Percentiles rank a stretch among this genome's conserved stretches.
Conservation (phyloP, 331 rosid genomes). For the Dryas integrifolia region DNA sequence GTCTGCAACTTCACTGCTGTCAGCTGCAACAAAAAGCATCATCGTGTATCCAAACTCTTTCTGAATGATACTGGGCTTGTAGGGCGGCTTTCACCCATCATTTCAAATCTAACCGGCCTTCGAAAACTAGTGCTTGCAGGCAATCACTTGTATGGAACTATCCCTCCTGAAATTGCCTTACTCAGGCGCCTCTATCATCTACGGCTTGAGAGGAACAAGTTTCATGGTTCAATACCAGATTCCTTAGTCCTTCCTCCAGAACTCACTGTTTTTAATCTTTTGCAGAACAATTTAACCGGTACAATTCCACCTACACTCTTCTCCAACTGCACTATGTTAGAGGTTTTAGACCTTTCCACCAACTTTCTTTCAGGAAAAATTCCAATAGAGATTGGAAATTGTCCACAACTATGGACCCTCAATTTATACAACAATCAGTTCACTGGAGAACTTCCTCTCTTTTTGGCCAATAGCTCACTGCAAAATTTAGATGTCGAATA, state of each 20-base stretch:
- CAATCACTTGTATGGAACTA: constrained; percentile 41
- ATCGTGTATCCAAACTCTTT: constrained; percentile 42
- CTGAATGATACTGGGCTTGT: constrained; percentile 33
- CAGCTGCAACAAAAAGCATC: constrained; percentile 38
- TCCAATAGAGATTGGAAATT: constrained; percentile 61
- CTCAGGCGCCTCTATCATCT: constrained; percentile 44
- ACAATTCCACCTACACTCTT: constrained; percentile 49
- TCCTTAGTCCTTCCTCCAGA: constrained; percentile 44
- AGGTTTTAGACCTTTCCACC: constrained; percentile 45
- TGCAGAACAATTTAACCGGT: constrained; percentile 38
- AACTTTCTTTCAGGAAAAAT: constrained; percentile 51
- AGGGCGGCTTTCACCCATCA: constrained; percentile 51
- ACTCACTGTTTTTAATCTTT: constrained; percentile 30
- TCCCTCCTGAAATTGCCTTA: constrained; percentile 46
- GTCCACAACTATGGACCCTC: constrained; percentile 48
- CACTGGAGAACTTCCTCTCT: constrained; percentile 50
- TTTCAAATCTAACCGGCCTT: constrained; percentile 69
- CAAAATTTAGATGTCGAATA: constrained; percentile 47
- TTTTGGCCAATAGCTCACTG: constrained; percentile 36
- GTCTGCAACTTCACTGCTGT: constrained; percentile 65
- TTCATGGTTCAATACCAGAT: constrained; percentile 53
- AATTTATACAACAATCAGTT: constrained; percentile 58
- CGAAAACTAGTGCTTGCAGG: constrained; percentile 32
- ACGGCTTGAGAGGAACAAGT: constrained; percentile 36
- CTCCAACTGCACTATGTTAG: constrained; percentile 52